A percentile compares a stretch with the other conserved stretches of the same genome.
Conservation (phyloP, 768 basidiomycete species). For the Termitomyces heimii region DNA sequence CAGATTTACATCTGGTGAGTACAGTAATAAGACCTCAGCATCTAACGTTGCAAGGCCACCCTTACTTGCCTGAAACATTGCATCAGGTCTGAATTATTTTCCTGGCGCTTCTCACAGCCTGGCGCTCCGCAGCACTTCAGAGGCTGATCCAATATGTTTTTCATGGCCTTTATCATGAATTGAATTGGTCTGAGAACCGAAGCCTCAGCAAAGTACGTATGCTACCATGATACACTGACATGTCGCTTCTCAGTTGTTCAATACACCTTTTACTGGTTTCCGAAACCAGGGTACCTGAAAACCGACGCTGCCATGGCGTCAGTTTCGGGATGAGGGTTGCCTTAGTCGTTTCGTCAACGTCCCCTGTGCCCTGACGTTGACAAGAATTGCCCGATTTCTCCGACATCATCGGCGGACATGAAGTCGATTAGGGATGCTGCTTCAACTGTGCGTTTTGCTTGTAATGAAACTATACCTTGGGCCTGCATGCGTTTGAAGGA, state of each 20-base stretch:
- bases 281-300: conserved; percentile 21
- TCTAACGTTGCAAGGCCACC: not conserved
- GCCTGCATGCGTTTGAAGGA: conserved; percentile 22
- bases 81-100: conserved; percentile 22
- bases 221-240: not conserved
- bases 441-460: conserved; percentile 29
- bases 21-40: not conserved
- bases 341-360: conserved; percentile 25
- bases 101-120: conserved; percentile 17
- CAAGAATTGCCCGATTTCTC: conserved; percentile 32
- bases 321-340: conserved; percentile 26
- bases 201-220: not conserved
- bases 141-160: conserved; percentile 20
- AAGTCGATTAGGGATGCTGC: conserved; percentile 12
- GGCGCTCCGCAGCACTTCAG: conserved; percentile 26
- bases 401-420: conserved; percentile 21
- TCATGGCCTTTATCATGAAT: conserved; percentile 21
- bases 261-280: conserved; percentile 31
- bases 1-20: conserved; percentile 32
- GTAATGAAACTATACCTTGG: conserved; percentile 27
- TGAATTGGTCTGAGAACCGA: conserved; percentile 17
- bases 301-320: conserved; percentile 24
- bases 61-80: conserved; percentile 30
- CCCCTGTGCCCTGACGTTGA: conserved; percentile 29
- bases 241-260: conserved; percentile 21